Conservation (phyloP, 2,329 filamentous ascomycete genomes). For the Daldinia eschscholtzii region DNA sequence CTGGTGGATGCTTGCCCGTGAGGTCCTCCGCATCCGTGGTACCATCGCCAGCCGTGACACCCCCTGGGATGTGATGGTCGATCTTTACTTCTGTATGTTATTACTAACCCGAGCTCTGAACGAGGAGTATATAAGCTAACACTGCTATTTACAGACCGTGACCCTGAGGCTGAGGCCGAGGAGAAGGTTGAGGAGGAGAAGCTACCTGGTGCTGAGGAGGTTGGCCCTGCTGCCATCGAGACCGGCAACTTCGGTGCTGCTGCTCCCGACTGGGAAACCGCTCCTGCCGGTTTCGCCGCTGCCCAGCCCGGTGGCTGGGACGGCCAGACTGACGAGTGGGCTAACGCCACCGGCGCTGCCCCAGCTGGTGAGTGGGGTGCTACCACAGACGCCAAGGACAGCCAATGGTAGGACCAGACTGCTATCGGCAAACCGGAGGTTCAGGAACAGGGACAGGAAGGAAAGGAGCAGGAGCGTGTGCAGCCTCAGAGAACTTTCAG, state of each 20-base stretch:
- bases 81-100: slow-evolving; percentile 95
- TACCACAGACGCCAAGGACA: slow-evolving; percentile 62
- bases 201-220: slow-evolving; percentile 86
- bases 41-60: slow-evolving; percentile 96
- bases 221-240: slow-evolving; percentile 82
- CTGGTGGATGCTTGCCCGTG: slow-evolving; percentile 99
- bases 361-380: slow-evolving; percentile 79
- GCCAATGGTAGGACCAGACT: slow-evolving; percentile 49
- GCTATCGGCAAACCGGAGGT: too few species aligned
- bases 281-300: slow-evolving; percentile 77
- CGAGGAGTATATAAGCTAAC: slow-evolving; percentile 37
- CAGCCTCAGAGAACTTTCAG: slow-evolving; percentile 18
- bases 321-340: slow-evolving; percentile 71
- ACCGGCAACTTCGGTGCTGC: slow-evolving; percentile 74
- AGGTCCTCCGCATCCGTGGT: slow-evolving; percentile 98
- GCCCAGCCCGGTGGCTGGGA: slow-evolving; percentile 69
- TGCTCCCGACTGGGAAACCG: slow-evolving; percentile 86
- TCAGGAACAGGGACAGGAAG: slow-evolving; percentile 2
- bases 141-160: slow-evolving; percentile 74
- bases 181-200: slow-evolving; percentile 97
- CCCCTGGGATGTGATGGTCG: slow-evolving; percentile 99
- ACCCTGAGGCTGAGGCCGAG: slow-evolving; percentile 99
- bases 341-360: slow-evolving; percentile 68
- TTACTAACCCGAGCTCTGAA: background rate
- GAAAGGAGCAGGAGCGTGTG: background rate